A percentile compares a stretch with the other conserved stretches of the same genome.
These are phyloP conservation scores for Trifolium repens DNA, from an alignment of 306 rosid species.

Conservation along the genomic window DNA sequence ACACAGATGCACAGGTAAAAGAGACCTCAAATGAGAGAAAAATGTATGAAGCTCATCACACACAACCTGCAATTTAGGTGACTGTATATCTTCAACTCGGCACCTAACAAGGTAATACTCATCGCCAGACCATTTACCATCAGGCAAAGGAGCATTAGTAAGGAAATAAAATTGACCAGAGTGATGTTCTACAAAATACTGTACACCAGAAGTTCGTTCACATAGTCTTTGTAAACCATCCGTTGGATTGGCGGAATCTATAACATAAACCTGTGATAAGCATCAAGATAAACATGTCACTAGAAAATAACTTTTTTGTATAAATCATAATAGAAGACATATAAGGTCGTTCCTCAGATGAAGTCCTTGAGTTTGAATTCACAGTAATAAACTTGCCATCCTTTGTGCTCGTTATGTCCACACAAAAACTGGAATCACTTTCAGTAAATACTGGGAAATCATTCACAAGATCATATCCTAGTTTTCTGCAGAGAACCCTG, in stretches of 20 bases:
- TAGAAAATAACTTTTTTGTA: constrained; percentile 32
- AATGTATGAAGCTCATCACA: constrained; percentile 37
- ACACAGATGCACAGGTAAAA: constrained; percentile 9
- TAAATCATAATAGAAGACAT: constrained; percentile 39
- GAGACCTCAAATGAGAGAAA: constrained; percentile 17
- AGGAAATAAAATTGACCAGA: constrained; percentile 78
- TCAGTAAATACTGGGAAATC: constrained; percentile 69
- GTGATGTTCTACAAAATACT: constrained; percentile 90
- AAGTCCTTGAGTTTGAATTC: constrained; percentile 98
- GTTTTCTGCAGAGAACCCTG: constrained; percentile 79
- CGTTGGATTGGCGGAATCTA: constrained; percentile 70
- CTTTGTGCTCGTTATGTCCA: constrained; percentile 92
- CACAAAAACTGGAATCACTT: constrained; percentile 80
- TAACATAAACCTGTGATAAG: constrained; percentile 76
- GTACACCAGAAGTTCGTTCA: constrained; percentile 72
- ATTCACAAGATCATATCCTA: constrained; percentile 53
- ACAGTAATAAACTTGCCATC: constrained; percentile 98
- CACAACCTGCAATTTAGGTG: constrained; percentile 72
- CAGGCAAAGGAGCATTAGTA: constrained; percentile 76
- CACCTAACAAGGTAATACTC: constrained; percentile 77
- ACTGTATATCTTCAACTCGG: constrained; percentile 62
- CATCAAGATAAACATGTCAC: constrained; percentile 43
- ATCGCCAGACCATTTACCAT: constrained; percentile 59
- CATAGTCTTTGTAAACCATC: constrained; percentile 67
- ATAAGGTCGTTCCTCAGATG: constrained; percentile 94